Conservation (phyloP, 169 alveolate species). For the Plasmodium malariae region DNA sequence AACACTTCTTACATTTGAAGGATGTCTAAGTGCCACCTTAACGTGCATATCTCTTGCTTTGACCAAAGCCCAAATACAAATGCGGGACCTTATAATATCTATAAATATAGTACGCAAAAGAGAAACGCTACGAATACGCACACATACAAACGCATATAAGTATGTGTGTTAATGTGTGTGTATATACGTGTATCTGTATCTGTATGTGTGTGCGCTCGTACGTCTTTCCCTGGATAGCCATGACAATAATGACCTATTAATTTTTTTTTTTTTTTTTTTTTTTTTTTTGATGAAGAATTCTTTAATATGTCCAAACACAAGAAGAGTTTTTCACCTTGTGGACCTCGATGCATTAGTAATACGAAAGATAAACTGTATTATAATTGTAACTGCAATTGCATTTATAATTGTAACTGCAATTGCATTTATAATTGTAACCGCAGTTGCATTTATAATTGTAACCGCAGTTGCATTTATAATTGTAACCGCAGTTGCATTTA, state of each 20-base stretch:
- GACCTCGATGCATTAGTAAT: constrained; percentile 46
- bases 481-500: no score
- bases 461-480: no score
- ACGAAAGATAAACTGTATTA: not conserved
- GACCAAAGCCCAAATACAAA: constrained; percentile 61
- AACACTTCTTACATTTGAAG: constrained; percentile 7
- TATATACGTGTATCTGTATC: no score
- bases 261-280: constrained; percentile 6
- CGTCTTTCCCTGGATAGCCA: no score
- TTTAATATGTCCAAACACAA: constrained; percentile 53
- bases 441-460: no score
- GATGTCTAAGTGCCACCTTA: constrained; percentile 64
- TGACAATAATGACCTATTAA: not conserved
- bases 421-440: no score
- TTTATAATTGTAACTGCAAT: no score
- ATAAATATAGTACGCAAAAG: constrained; percentile 51
- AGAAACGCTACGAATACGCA: not conserved
- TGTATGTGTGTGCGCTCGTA: no score
- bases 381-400: not conserved
- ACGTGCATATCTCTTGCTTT: constrained; percentile 66
- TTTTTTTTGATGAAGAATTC: constrained; percentile 27
- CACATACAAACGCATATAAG: not conserved
- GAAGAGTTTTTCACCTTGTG: constrained; percentile 57
- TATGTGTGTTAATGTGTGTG: no score
- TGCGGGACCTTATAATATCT: constrained; percentile 57